A percentile compares a stretch with the other conserved stretches of the same genome.
Conservation (phyloP, 352 stramenopile genomes). For the Aphanomyces cochlioides region DNA sequence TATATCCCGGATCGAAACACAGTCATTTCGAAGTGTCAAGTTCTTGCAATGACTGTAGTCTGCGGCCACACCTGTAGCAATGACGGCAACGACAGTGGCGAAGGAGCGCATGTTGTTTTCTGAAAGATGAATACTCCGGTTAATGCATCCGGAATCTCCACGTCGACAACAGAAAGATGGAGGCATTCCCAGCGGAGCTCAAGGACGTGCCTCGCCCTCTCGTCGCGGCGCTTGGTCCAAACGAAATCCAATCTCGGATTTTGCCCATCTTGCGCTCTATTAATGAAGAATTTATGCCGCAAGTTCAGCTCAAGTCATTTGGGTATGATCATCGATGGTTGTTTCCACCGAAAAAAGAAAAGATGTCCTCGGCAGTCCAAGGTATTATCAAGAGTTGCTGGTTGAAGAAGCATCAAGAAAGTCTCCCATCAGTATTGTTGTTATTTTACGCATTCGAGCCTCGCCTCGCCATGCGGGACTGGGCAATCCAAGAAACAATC, state of each 20-base stretch:
- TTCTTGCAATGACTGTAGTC: not conserved
- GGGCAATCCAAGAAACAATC: conserved; percentile 57
- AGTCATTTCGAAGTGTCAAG: conserved; percentile 20
- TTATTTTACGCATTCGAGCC: conserved; percentile 85
- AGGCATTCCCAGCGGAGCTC: conserved; percentile 77
- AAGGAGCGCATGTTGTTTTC: not conserved
- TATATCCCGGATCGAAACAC: conserved; percentile 48
- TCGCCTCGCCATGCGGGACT: conserved; percentile 63
- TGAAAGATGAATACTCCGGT: too few relatives aligned
- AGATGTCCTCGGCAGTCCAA: conserved; percentile 34
- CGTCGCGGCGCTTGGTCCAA: conserved; percentile 69
- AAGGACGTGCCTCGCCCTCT: conserved; percentile 86
- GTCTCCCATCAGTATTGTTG: conserved; percentile 71
- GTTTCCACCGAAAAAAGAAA: conserved; percentile 70
- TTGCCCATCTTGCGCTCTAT: conserved; percentile 57
- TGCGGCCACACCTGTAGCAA: not conserved
- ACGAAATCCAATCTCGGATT: conserved; percentile 71
- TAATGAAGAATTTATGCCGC: conserved; percentile 82
- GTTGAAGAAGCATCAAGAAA: conserved; percentile 85
- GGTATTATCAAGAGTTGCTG: conserved; percentile 75
- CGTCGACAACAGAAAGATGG: conserved; percentile 42
- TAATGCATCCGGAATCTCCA: too few relatives aligned
- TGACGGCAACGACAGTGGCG: not conserved
- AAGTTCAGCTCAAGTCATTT: conserved; percentile 68
- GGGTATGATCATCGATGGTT: conserved; percentile 66